Evolutionary conservation across 2,329 filamentous ascomycete species (phyloP), one percentile per base, ranked within the genome.

Genomic region (Neofusicoccum parvum): DNA sequence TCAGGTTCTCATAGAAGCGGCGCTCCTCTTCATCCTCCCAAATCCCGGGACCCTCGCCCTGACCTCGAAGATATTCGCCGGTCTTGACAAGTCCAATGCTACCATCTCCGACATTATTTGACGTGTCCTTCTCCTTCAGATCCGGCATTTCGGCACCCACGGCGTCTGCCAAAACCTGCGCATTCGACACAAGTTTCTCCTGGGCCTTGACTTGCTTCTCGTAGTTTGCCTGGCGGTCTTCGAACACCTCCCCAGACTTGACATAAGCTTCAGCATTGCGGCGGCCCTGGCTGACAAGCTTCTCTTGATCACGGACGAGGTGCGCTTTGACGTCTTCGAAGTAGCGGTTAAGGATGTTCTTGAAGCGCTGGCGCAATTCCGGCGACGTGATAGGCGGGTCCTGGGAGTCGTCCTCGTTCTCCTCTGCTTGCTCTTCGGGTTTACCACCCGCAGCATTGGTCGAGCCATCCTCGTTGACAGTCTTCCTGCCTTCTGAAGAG

Each of bases 11-110:
- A 79, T 99, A 99, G 77, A 99, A 99, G 67, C 95, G 91, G 67
- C 95, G 89, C 79, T 99, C 94, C 64, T 99, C 95, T 74, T 99
- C 95, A 72, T 99, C 95, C 80, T 97, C 94, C 95, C 95, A 99
- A 68, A 99, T 98, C 0, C 95, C 95, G 27, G 94, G 87, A 20
- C 93, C 94, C 66, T 98, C 94, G 23, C 90, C 90, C 75, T 96
- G 92, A 12, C 93, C 94, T 43, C 92, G 90, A 45, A 98, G 83
- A 73, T 97, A 98, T 71, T 98, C 94, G 0, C 92, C 92, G 11
- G 94, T 91, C 80, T 97, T 98, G 71, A 98, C 91, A 45, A 98
- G 86, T 39, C 95, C 95, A 71, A 99, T 97, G 1, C 90, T 90
- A 62, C 92, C 89, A 72, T 91, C 90, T 0, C 87, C 85, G 27